These are phyloP conservation scores for Zymoseptoria brevis DNA, from an alignment of 2,329 filamentous ascomycete genomes.

Conservation along the genomic window DNA sequence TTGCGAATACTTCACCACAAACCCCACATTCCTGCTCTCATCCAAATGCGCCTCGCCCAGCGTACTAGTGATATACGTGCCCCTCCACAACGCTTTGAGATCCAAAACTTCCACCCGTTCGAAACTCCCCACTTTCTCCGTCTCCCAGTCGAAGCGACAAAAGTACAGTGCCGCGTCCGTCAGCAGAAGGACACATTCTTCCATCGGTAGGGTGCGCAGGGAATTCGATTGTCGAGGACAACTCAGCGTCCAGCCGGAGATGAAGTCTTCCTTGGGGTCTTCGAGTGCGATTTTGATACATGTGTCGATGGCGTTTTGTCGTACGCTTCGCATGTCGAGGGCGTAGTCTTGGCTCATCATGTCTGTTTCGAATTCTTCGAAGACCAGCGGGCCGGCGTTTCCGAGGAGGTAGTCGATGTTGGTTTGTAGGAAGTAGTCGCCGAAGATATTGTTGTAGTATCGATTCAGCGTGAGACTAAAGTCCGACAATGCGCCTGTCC, in stretches of 20 bases:
- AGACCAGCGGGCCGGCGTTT: constrained; percentile 74
- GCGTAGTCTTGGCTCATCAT: constrained; percentile 92
- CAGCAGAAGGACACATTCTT: constrained; percentile 79
- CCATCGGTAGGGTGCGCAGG: constrained; percentile 61
- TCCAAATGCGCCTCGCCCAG: constrained; percentile 70
- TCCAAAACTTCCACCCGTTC: constrained; percentile 74
- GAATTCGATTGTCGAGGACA: constrained; percentile 66
- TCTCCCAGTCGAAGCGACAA: constrained; percentile 88
- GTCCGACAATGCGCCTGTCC: constrained; percentile 84
- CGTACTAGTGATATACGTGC: constrained; percentile 85
- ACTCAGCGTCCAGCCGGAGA: constrained; percentile 82
- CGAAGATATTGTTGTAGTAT: constrained; percentile 81
- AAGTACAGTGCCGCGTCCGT: constrained; percentile 81
- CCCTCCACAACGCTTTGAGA: constrained; percentile 64
- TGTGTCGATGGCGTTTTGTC: constrained; percentile 82
- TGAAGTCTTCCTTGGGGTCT: constrained; percentile 73
- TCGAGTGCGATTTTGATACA: constrained; percentile 76
- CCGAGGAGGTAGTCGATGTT: constrained; percentile 91
- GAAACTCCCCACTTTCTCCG: constrained; percentile 89
- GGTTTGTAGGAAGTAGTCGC: constrained; percentile 96
- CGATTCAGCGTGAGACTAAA: constrained; percentile 79
- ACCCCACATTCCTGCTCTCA: constrained; percentile 71
- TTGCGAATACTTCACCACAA: constrained; percentile 65
- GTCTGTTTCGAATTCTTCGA: constrained; percentile 87
- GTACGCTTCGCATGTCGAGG: constrained; percentile 73